Percentiles rank a stretch among this genome's conserved stretches.
Evolutionary conservation across 192 early-diverging fungal species (phyloP).

Genomic region (Entomortierella beljakovae): DNA sequence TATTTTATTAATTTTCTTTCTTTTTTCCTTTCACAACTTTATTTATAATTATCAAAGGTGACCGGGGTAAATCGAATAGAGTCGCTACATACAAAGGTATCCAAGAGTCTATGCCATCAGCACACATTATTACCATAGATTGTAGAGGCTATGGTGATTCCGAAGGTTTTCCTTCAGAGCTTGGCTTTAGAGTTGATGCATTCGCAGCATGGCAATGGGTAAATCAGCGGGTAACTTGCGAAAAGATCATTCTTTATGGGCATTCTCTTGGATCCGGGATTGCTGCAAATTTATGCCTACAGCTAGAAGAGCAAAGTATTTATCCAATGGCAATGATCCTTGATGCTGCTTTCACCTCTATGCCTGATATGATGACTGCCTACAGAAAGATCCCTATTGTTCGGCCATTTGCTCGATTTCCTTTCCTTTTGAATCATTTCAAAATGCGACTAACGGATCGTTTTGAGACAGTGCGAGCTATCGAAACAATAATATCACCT

Average conservation of each 20-base stretch:
- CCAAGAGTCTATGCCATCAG: constrained; percentile 40
- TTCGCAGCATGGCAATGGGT: constrained; percentile 48
- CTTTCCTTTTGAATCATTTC: constrained; percentile 44
- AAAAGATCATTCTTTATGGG: constrained; percentile 51
- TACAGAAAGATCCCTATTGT: constrained; percentile 53
- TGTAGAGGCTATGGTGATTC: constrained; percentile 56
- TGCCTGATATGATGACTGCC: constrained; percentile 54
- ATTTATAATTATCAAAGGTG: too few relatives aligned
- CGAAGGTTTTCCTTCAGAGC: constrained; percentile 53
- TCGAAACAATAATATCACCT: constrained; percentile 44
- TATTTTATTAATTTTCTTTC: background rate
- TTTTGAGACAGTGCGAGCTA: constrained; percentile 42
- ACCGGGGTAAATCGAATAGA: constrained; percentile 48
- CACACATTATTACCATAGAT: constrained; percentile 52
- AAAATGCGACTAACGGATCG: constrained; percentile 41
- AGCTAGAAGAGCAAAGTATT: constrained; percentile 38
- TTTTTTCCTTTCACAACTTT: background rate
- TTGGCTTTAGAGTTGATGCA: constrained; percentile 41
- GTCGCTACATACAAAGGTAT: constrained; percentile 50
- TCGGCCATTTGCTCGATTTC: constrained; percentile 45
- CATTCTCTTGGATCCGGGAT: constrained; percentile 54
- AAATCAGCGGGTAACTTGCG: constrained; percentile 22
- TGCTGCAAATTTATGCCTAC: constrained; percentile 40
- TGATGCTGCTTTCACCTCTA: constrained; percentile 52
- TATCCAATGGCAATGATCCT: constrained; percentile 36